Evolutionary conservation across 208 protist genomes (phyloP).

Genomic region (Tetramitus jugosus): DNA sequence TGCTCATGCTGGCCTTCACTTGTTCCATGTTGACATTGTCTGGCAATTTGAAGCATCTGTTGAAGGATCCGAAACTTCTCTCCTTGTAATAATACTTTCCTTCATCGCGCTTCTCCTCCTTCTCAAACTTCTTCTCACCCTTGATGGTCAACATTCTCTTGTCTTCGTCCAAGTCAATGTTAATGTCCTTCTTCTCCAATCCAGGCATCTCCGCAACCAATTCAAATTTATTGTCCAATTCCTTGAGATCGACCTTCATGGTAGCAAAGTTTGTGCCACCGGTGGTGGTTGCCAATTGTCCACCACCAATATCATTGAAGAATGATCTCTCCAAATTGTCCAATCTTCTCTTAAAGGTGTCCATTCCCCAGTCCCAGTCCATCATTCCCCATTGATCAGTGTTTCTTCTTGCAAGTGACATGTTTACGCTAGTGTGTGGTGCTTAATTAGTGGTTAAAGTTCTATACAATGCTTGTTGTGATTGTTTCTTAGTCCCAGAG

Average conservation of each 20-base stretch:
- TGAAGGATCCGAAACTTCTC: neutral
- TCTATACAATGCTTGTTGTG: no score
- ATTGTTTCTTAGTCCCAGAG: no score
- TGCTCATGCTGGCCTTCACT: neutral
- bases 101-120: neutral
- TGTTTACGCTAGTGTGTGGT: no score
- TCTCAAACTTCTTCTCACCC: neutral
- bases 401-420: no score
- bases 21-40: conserved; percentile 5
- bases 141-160: neutral
- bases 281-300: no score
- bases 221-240: neutral
- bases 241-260: conserved; percentile 9
- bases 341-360: no score
- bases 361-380: no score
- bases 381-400: no score
- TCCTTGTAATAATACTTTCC: neutral
- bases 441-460: no score
- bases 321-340: no score
- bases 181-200: neutral
- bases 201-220: neutral
- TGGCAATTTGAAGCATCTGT: neutral
- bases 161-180: neutral
- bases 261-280: no score
- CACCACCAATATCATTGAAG: no score